phyloP scores from a whole-genome alignment of 768 basidiomycete species.

The Phaffia tasmanica region DNA sequence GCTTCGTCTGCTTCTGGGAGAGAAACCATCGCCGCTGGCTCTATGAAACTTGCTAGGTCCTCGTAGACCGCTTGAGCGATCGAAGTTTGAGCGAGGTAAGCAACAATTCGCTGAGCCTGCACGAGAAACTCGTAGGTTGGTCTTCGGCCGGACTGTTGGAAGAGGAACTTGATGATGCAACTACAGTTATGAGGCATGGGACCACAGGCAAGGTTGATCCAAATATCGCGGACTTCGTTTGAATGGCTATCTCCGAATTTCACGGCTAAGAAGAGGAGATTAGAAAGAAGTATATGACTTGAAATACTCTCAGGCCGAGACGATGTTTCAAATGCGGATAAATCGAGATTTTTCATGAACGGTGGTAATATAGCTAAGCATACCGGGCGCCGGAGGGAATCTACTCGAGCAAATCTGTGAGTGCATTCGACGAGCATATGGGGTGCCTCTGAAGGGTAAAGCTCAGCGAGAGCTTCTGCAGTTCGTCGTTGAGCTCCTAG shows the following conservation, averaged over 20 bases:
- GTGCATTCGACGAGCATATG: conserved; percentile 60
- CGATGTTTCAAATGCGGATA: conserved; percentile 39
- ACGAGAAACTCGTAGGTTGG: conserved; percentile 64
- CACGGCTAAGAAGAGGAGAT: conserved; percentile 70
- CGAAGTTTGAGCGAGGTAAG: conserved; percentile 66
- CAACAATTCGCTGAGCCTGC: conserved; percentile 69
- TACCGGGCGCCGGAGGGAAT: conserved; percentile 45
- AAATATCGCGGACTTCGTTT: conserved; percentile 67
- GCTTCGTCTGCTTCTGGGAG: conserved; percentile 43
- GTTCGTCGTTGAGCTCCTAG: conserved; percentile 67
- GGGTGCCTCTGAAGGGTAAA: conserved; percentile 53
- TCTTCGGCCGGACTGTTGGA: conserved; percentile 78
- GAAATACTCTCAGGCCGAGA: background rate
- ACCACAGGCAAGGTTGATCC: conserved; percentile 63
- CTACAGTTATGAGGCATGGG: conserved; percentile 63
- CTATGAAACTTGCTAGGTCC: conserved; percentile 72
- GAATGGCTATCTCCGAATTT: conserved; percentile 62
- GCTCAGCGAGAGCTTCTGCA: conserved; percentile 64
- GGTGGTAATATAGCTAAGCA: conserved; percentile 68
- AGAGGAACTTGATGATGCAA: conserved; percentile 65
- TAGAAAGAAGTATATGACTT: conserved; percentile 53
- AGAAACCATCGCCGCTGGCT: conserved; percentile 72
- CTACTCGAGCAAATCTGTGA: conserved; percentile 57
- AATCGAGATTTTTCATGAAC: conserved; percentile 68
- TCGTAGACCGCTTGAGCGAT: conserved; percentile 63